Percentiles rank a stretch among this genome's conserved stretches.
phyloP scores from a whole-genome alignment of 495 filamentous ascomycete species.

The Neurospora sp. region DNA sequence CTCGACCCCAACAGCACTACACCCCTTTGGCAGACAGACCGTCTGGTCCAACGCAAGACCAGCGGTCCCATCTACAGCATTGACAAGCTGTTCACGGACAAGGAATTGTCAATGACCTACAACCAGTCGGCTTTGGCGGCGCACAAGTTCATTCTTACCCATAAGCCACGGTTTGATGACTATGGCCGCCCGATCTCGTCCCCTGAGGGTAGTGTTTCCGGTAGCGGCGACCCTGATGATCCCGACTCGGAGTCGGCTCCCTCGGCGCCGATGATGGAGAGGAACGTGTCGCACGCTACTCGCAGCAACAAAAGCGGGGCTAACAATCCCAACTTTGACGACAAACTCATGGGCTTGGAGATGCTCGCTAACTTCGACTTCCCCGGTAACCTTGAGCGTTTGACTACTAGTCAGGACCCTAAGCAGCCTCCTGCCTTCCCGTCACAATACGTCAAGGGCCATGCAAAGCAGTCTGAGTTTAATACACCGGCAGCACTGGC shows the following conservation, averaged over 20 bases:
- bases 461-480: constrained; percentile 30
- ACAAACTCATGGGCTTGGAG: constrained; percentile 45
- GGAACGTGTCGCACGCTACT: constrained; percentile 63
- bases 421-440: constrained; percentile 53
- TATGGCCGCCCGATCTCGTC: constrained; percentile 34
- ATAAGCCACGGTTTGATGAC: constrained; percentile 36
- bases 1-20: constrained; percentile 39
- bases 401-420: constrained; percentile 32
- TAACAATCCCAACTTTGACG: constrained; percentile 43
- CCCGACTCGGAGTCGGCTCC: constrained; percentile 37
- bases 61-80: constrained; percentile 58
- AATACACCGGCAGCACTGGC: constrained; percentile 42
- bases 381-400: constrained; percentile 43
- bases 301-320: constrained; percentile 56
- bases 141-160: constrained; percentile 43
- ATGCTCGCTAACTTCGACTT: constrained; percentile 53
- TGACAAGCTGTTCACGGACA: constrained; percentile 87
- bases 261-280: constrained; percentile 57
- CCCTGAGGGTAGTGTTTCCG: constrained; percentile 43
- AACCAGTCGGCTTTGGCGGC: constrained; percentile 62
- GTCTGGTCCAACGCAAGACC: constrained; percentile 34
- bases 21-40: constrained; percentile 44
- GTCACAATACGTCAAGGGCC: constrained; percentile 40
- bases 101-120: constrained; percentile 70
- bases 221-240: constrained; percentile 35